phyloP scores from a whole-genome alignment of 768 basidiomycete genomes.

The Mycena galericulata region DNA sequence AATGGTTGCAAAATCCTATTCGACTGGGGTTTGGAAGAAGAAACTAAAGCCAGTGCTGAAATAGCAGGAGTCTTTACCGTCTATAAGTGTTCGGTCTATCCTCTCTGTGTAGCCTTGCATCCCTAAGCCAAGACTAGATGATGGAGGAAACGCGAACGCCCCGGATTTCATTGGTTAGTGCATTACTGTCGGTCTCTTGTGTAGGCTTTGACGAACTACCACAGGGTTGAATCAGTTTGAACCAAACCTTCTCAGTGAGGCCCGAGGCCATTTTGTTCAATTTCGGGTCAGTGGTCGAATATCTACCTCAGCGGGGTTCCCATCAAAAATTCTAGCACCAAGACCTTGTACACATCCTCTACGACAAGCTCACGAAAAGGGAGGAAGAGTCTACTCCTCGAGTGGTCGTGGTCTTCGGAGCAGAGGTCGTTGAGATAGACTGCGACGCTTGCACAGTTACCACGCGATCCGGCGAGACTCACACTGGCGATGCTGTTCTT shows the following conservation, averaged over 20 bases:
- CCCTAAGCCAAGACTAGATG: too few relatives aligned
- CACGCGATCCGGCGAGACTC: slow-evolving; percentile 2
- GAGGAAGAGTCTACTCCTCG: not conserved
- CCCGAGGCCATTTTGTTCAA: slow-evolving; percentile 7
- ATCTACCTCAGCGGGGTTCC: too few relatives aligned
- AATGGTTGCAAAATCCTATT: slow-evolving; percentile 22
- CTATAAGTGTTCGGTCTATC: not conserved
- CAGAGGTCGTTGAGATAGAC: slow-evolving; percentile 20
- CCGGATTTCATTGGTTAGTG: not conserved
- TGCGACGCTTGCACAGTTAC: slow-evolving; percentile 10
- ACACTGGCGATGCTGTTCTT: slow-evolving; percentile 13
- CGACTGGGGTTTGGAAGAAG: slow-evolving; percentile 10
- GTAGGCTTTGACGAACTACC: not conserved
- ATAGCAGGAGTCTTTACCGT: not conserved
- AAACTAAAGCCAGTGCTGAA: not conserved
- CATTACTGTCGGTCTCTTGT: too few relatives aligned
- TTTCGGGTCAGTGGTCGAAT: not conserved
- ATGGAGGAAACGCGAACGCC: too few relatives aligned
- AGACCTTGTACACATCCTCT: slow-evolving; percentile 19
- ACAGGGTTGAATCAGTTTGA: not conserved
- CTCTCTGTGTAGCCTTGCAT: not conserved
- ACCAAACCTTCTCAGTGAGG: slow-evolving; percentile 1
- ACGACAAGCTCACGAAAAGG: not conserved
- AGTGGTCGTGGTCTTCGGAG: not conserved
- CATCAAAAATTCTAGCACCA: slow-evolving; percentile 3